phyloP scores from a whole-genome alignment of 1,139 yeast species.

The Candida sanyaensis region DNA sequence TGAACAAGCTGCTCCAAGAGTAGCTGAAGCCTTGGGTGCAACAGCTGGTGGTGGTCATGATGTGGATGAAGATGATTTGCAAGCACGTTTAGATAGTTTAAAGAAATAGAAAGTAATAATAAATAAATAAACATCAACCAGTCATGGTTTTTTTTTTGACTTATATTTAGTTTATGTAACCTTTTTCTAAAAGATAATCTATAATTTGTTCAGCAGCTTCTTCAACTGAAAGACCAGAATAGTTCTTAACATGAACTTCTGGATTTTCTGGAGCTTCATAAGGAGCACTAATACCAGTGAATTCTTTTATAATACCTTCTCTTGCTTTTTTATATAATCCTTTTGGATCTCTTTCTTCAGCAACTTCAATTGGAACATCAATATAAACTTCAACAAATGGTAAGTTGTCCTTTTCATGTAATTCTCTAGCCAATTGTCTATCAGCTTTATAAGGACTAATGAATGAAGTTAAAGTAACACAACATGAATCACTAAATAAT shows the following conservation, averaged over 20 bases:
- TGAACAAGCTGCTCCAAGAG: constrained; percentile 32
- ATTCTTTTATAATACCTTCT: constrained; percentile 90
- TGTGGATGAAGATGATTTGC: constrained; percentile 77
- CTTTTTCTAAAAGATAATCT: constrained; percentile 63
- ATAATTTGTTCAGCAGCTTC: constrained; percentile 75
- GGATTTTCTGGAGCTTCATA: constrained; percentile 89
- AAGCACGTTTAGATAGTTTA: constrained; percentile 83
- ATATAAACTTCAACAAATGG: constrained; percentile 90
- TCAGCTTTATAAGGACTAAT: constrained; percentile 88
- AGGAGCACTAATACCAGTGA: constrained; percentile 95
- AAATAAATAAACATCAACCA: neutral
- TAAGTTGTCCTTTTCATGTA: constrained; percentile 72
- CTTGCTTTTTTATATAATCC: constrained; percentile 96
- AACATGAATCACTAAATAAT: constrained; percentile 86
- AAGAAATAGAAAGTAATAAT: constrained; percentile 44
- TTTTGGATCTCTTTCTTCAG: constrained; percentile 96
- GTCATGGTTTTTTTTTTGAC: no score
- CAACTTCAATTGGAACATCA: constrained; percentile 90
- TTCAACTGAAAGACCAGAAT: constrained; percentile 66
- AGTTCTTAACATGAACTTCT: constrained; percentile 79
- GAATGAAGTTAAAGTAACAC: constrained; percentile 84
- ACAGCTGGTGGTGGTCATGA: constrained; percentile 28
- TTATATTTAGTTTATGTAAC: constrained; percentile 32
- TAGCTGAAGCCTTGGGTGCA: constrained; percentile 48
- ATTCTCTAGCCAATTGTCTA: constrained; percentile 79